Conservation (phyloP, 2,329 filamentous ascomycete genomes). For the Raffaelea deltoideospora region DNA sequence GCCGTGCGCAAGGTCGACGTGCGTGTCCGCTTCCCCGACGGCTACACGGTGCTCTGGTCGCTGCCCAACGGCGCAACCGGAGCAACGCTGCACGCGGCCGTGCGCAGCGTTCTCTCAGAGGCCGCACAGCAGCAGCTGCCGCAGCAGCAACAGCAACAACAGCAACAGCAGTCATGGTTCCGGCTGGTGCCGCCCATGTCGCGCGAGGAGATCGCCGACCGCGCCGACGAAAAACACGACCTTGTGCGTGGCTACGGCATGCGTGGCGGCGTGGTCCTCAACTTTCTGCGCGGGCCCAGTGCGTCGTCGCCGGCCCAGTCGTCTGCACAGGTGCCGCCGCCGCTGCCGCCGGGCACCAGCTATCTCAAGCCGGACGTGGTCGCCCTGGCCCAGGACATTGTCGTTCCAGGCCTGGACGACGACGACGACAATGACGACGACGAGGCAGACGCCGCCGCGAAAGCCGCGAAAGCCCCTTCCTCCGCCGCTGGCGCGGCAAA, state of each 20-base stretch:
- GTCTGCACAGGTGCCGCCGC: too few species aligned
- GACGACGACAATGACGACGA: slow-evolving; percentile 22
- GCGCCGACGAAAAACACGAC: slow-evolving; percentile 27
- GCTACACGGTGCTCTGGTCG: slow-evolving; percentile 59
- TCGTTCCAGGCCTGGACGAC: slow-evolving; percentile 31
- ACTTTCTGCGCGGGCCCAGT: slow-evolving; percentile 55
- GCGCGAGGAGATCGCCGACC: slow-evolving; percentile 32
- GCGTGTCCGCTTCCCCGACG: slow-evolving; percentile 78
- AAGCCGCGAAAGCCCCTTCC: too few species aligned
- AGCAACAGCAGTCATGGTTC: too few species aligned
- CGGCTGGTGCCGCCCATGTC: slow-evolving; percentile 49
- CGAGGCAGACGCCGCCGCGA: slow-evolving; percentile 17
- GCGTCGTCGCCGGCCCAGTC: too few species aligned
- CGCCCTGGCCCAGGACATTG: slow-evolving; percentile 49
- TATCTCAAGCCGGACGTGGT: slow-evolving; percentile 45
- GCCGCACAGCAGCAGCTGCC: too few species aligned
- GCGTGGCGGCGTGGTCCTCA: slow-evolving; percentile 56
- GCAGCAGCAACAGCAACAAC: too few species aligned
- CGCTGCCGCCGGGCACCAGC: slow-evolving; percentile 31
- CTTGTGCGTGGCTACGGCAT: slow-evolving; percentile 65
- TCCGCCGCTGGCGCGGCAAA: slow-evolving; percentile 9
- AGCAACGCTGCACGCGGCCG: slow-evolving; percentile 56
- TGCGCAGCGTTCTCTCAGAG: slow-evolving; percentile 47
- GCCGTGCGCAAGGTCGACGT: slow-evolving; percentile 55
- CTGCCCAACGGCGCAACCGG: slow-evolving; percentile 56